phyloP scores from a whole-genome alignment of 2,329 filamentous ascomycete species.

The Akanthomyces muscarius region DNA sequence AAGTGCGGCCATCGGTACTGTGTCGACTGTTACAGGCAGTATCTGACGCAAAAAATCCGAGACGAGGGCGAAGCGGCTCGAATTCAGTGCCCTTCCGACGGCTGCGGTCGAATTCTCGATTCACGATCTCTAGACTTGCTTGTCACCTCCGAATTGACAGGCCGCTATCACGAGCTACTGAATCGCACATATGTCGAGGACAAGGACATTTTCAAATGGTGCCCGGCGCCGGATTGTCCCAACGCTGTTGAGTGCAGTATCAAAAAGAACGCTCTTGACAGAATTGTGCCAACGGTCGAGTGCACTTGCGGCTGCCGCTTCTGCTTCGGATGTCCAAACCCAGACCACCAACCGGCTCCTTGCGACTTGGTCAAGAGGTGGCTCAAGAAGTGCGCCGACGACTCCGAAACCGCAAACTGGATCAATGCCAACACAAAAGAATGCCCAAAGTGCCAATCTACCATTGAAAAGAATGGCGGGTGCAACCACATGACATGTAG shows the following conservation, averaged over 20 bases:
- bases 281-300: slow-evolving; percentile 82
- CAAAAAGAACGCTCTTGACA: slow-evolving; percentile 80
- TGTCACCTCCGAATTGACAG: slow-evolving; percentile 51
- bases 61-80: slow-evolving; percentile 93
- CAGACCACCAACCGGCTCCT: slow-evolving; percentile 89
- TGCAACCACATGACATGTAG: slow-evolving; percentile 98
- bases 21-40: slow-evolving; percentile 86
- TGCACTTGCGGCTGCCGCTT: slow-evolving; percentile 84
- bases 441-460: slow-evolving; percentile 91
- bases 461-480: slow-evolving; percentile 97
- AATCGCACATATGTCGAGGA: slow-evolving; percentile 96
- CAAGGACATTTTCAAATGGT: slow-evolving; percentile 94
- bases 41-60: slow-evolving; percentile 86
- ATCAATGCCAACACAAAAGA: slow-evolving; percentile 99
- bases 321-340: slow-evolving; percentile 89
- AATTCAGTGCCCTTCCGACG: slow-evolving; percentile 87
- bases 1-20: slow-evolving; percentile 94
- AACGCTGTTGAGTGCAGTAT: slow-evolving; percentile 87
- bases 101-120: slow-evolving; percentile 87
- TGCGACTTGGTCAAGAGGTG: slow-evolving; percentile 89
- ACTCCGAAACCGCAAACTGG: slow-evolving; percentile 98
- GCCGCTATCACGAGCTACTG: slow-evolving; percentile 76
- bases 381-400: slow-evolving; percentile 97
- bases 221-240: slow-evolving; percentile 92
- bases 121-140: slow-evolving; percentile 81